A percentile compares a stretch with the other conserved stretches of the same genome.
Evolutionary conservation across 305 asterid species (phyloP).

Genomic region (Salvia sclarea): DNA sequence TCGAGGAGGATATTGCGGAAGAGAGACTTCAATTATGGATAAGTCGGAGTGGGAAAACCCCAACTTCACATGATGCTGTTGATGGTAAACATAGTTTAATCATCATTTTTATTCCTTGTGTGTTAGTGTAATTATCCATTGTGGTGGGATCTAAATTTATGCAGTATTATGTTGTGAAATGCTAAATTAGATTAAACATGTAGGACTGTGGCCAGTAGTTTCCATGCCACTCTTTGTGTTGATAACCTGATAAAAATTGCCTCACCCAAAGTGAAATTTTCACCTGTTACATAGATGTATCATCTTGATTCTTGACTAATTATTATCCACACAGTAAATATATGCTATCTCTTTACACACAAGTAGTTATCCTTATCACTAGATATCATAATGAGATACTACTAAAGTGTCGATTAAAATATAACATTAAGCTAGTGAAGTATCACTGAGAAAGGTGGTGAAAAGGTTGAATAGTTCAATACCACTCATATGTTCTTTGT

Average conservation of each 20-base stretch:
- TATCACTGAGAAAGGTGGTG: not conserved
- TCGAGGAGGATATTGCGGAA: constrained; percentile 94
- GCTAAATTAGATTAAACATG: not conserved
- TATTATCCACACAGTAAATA: not conserved
- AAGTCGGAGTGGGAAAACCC: constrained; percentile 78
- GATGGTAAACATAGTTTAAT: constrained; percentile 57
- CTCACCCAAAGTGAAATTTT: not conserved
- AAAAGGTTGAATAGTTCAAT: not conserved
- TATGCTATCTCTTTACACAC: constrained; percentile 6
- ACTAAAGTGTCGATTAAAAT: not conserved
- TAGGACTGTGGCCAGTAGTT: not conserved
- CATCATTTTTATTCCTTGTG: not conserved
- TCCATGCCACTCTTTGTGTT: not conserved
- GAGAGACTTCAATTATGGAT: constrained; percentile 90
- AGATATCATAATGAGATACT: not conserved
- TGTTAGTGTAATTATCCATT: constrained; percentile 3
- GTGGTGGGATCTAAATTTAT: constrained; percentile 14
- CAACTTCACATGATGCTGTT: constrained; percentile 92
- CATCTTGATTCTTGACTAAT: constrained; percentile 3
- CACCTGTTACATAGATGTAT: not conserved
- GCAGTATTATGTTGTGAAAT: constrained; percentile 4
- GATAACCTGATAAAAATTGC: not conserved
- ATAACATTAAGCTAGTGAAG: not conserved
- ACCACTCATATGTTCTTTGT: not conserved
- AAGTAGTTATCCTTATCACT: not conserved